Evolutionary conservation across 2,329 filamentous ascomycete species (phyloP).

Genomic region (Helotiales sp.): DNA sequence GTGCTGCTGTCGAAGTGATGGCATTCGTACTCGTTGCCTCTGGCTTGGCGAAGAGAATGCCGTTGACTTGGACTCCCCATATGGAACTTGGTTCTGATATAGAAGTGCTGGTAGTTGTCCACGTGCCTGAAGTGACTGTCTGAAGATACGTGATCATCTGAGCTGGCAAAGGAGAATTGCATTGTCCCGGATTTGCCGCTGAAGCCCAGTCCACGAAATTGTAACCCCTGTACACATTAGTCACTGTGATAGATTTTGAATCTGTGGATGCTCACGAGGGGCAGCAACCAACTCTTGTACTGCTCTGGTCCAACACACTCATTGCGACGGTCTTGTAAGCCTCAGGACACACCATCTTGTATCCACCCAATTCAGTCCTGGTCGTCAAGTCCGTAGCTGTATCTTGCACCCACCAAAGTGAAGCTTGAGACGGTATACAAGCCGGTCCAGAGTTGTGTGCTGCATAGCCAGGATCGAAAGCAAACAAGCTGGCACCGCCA

Average conservation of each 20-base stretch:
- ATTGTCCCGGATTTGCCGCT: conserved; percentile 9
- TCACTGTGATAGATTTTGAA: background rate
- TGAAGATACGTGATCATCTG: conserved; percentile 12
- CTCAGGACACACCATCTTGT: conserved; percentile 20
- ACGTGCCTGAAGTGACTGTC: background rate
- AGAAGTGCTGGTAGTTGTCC: conserved; percentile 13
- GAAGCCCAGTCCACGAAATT: conserved; percentile 20
- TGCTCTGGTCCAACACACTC: conserved; percentile 13
- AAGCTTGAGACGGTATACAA: conserved; percentile 16
- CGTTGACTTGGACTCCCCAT: conserved; percentile 19
- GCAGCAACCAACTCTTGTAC: conserved; percentile 19
- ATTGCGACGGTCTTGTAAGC: conserved; percentile 21
- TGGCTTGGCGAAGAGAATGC: conserved; percentile 15
- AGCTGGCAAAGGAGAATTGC: conserved; percentile 14
- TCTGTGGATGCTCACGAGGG: conserved; percentile 20
- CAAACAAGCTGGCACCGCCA: conserved; percentile 7
- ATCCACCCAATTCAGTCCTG: conserved; percentile 15
- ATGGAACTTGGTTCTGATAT: background rate
- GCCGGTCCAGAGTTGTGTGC: background rate
- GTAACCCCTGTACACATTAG: conserved; percentile 12
- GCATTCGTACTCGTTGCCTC: background rate
- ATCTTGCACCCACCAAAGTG: conserved; percentile 20
- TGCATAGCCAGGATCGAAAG: conserved; percentile 13
- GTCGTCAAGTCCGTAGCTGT: background rate
- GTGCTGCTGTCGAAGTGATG: background rate